Percentiles rank a stretch among this genome's conserved stretches.
These are phyloP conservation scores for Populus hybrid DNA, from an alignment of 441 rosid species.

Conservation along the genomic window DNA sequence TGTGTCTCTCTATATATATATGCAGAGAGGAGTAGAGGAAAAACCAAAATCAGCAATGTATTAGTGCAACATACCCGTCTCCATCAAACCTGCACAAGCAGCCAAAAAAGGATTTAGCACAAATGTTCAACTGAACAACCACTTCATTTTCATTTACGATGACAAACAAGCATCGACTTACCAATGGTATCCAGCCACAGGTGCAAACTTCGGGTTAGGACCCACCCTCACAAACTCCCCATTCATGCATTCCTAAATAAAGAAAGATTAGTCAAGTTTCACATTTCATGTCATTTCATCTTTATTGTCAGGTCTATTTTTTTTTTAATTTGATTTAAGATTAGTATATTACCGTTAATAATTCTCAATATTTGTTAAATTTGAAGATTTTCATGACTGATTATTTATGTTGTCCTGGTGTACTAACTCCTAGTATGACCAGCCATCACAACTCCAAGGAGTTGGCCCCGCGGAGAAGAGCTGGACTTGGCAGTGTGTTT, in stretches of 20 bases:
- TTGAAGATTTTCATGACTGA: too few species aligned
- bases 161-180: conserved; percentile 7
- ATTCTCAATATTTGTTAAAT: too few species aligned
- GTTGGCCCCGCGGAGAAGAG: too few species aligned
- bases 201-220: too few species aligned
- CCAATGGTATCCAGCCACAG: conserved; percentile 97
- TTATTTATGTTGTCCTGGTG: too few species aligned
- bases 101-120: conserved; percentile 10
- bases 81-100: conserved; percentile 87
- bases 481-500: too few species aligned
- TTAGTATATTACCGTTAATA: too few species aligned
- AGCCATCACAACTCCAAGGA: too few species aligned
- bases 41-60: background rate
- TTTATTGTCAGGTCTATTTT: background rate
- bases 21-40: background rate
- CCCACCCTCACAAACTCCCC: too few species aligned
- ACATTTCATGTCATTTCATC: background rate
- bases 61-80: conserved; percentile 60
- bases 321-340: too few species aligned
- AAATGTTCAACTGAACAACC: background rate
- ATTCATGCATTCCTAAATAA: conserved; percentile 71
- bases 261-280: background rate
- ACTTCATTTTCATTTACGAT: background rate
- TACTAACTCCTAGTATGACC: too few species aligned
- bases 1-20: too few species aligned